phyloP scores from a whole-genome alignment of 495 filamentous ascomycete genomes.

The Beverwykella pulmonaria region DNA sequence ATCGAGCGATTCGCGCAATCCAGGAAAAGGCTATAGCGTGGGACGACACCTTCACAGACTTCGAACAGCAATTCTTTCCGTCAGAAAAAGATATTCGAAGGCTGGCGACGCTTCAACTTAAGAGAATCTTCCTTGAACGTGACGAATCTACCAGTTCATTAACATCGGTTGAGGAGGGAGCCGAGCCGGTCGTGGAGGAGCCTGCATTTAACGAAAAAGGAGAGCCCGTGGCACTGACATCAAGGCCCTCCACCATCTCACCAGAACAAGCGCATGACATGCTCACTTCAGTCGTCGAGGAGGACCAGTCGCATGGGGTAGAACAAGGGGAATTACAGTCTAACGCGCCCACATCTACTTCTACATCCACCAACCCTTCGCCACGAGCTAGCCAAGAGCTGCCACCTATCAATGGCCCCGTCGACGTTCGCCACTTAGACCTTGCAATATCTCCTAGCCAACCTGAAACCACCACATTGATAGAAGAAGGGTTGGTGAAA shows the following conservation, averaged over 20 bases:
- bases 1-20: slow-evolving; percentile 80
- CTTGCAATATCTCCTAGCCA: slow-evolving; percentile 61
- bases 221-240: slow-evolving; percentile 39
- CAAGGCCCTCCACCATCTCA: slow-evolving; percentile 55
- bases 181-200: slow-evolving; percentile 40
- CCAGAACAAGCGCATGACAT: slow-evolving; percentile 59
- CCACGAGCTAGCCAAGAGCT: slow-evolving; percentile 6
- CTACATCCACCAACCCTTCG: neutral
- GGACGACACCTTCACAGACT: slow-evolving; percentile 85
- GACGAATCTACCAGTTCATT: slow-evolving; percentile 75
- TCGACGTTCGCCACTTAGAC: slow-evolving; percentile 69
- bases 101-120: slow-evolving; percentile 86
- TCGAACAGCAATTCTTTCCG: slow-evolving; percentile 91
- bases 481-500: slow-evolving; percentile 23
- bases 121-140: slow-evolving; percentile 89
- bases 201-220: slow-evolving; percentile 53
- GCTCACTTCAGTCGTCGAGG: slow-evolving; percentile 69
- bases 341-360: neutral
- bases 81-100: slow-evolving; percentile 96
- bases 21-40: slow-evolving; percentile 92
- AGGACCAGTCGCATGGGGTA: slow-evolving; percentile 49
- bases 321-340: no score
- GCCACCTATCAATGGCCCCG: slow-evolving; percentile 43
- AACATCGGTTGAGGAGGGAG: slow-evolving; percentile 61
- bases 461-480: slow-evolving; percentile 30